Evolutionary conservation across 345 rosid genomes (phyloP), one percentile per base, ranked within the genome.

Genomic region (Lepidium aucheri): DNA sequence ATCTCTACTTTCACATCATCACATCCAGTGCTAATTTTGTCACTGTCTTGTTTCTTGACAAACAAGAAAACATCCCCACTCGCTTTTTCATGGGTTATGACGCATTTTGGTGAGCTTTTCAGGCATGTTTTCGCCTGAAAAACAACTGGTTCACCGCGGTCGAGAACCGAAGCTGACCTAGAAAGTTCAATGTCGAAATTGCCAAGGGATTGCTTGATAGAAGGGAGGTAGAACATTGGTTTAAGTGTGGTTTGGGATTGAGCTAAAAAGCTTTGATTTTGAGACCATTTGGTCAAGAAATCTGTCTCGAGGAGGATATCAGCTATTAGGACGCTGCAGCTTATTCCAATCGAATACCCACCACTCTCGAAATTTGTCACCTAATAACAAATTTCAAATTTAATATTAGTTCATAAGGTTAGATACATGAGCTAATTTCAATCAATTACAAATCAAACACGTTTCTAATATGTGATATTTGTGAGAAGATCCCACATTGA

Each of bases 301-400:
- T 74, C 73, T 9, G 76, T 78, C 53, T 22, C 73, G 60, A 32
- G 60, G 26, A 83, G 40, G 26, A 85, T 1, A 43, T 89, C 97
- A 58, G 85, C 86, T 51, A 93, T 36, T 42, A 93, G 60, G 45
- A 93, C 63, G 63, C 91, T 93, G 76, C 91, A 85, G 75, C 95
- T 89, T 35, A 89, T 73, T 59, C 97, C 98, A 63, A 93, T 53
- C 3, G 97, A 86, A 65, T 89, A 89, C 46, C 98, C 98, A 5
- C 98, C 93, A 32, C 94, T 83, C 71, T 81, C 77, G 69, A 93
- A 93, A 74, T 86, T 84, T 0, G 95, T 89, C 54, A 92, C 95
- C 96, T 92, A 51, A 36, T 35, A 30, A 28, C 28, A 53, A 30
- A n/a, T n/a, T n/a, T n/a, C n/a, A n/a, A n/a, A n/a, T n/a, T n/a